A percentile compares a stretch with the other conserved stretches of the same genome.
Evolutionary conservation across 108 stramenopile species (phyloP).

Genomic region (Skeletonema potamos): DNA sequence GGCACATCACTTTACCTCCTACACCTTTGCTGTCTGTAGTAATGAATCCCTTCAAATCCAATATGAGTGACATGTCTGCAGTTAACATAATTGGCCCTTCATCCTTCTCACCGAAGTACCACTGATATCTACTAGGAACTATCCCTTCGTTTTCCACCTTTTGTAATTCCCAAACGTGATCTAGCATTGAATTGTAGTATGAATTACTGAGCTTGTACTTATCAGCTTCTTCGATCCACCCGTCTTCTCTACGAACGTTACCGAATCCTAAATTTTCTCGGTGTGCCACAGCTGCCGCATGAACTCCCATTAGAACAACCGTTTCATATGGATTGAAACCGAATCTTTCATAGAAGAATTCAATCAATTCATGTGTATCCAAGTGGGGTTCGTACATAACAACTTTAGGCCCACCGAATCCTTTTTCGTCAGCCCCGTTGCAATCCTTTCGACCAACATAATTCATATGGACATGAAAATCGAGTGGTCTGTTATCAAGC

Average conservation of each 20-base stretch:
- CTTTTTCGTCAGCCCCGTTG: conserved; percentile 18
- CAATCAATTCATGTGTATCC: conserved; percentile 25
- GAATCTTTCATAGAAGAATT: conserved; percentile 50
- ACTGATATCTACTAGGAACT: conserved; percentile 50
- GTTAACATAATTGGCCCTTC: conserved; percentile 17
- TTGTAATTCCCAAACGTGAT: conserved; percentile 3
- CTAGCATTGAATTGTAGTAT: conserved; percentile 15
- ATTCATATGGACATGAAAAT: conserved; percentile 28
- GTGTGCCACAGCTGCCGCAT: conserved; percentile 47
- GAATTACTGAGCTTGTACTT: conserved; percentile 10
- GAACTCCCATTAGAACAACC: conserved; percentile 64
- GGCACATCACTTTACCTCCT: conserved; percentile 4
- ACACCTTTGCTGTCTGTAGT: neutral
- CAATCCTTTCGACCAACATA: conserved; percentile 36
- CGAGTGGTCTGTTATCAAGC: conserved; percentile 14
- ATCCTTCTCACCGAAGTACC: conserved; percentile 1
- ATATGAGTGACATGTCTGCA: conserved; percentile 15
- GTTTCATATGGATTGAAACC: conserved; percentile 45
- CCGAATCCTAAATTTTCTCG: conserved; percentile 48
- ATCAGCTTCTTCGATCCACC: conserved; percentile 13
- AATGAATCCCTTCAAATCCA: conserved; percentile 3
- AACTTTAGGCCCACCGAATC: conserved; percentile 29
- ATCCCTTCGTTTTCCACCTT: conserved; percentile 14
- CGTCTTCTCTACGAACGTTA: conserved; percentile 36
- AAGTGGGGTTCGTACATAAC: conserved; percentile 11